Percentiles rank a stretch among this genome's conserved stretches.
Conservation (phyloP, 116 monocot genomes). For the Posidonia oceanica region DNA sequence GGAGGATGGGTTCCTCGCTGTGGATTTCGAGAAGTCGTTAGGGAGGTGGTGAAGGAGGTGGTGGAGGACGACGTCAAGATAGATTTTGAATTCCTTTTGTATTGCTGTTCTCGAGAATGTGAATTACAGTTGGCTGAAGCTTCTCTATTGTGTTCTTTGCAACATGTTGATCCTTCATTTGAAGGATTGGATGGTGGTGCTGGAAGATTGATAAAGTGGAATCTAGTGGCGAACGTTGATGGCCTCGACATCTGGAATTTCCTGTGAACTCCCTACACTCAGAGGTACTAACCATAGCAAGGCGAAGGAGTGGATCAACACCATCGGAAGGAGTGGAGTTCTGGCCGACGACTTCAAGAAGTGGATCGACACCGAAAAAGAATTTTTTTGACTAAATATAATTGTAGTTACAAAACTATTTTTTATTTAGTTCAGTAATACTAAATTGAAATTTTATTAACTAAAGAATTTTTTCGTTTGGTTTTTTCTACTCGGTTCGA, state of each 20-base stretch:
- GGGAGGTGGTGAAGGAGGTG: slow-evolving; percentile 34
- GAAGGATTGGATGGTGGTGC: slow-evolving; percentile 77
- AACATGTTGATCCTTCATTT: slow-evolving; percentile 77
- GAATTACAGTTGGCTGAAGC: neutral
- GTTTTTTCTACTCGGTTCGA: too few relatives aligned
- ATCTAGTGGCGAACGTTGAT: slow-evolving; percentile 72
- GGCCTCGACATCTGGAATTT: slow-evolving; percentile 87
- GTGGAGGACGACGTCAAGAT: slow-evolving; percentile 33
- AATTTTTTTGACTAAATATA: too few relatives aligned
- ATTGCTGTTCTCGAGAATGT: too few relatives aligned
- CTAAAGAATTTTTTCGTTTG: too few relatives aligned
- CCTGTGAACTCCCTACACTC: slow-evolving; percentile 76
- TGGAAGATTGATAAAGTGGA: slow-evolving; percentile 94
- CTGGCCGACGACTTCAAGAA: too few relatives aligned
- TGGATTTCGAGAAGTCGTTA: slow-evolving; percentile 58
- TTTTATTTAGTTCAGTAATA: too few relatives aligned
- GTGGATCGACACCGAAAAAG: too few relatives aligned
- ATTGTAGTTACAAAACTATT: too few relatives aligned
- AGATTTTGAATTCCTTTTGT: too few relatives aligned
- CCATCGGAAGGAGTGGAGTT: too few relatives aligned
- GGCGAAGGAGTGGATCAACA: too few relatives aligned
- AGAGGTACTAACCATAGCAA: slow-evolving; percentile 25
- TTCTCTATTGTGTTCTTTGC: neutral
- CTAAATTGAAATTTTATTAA: too few relatives aligned
- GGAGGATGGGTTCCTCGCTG: slow-evolving; percentile 3